Evolutionary conservation across 23 red algal genomes (phyloP).

Genomic region (Gracilaria gracilis): DNA sequence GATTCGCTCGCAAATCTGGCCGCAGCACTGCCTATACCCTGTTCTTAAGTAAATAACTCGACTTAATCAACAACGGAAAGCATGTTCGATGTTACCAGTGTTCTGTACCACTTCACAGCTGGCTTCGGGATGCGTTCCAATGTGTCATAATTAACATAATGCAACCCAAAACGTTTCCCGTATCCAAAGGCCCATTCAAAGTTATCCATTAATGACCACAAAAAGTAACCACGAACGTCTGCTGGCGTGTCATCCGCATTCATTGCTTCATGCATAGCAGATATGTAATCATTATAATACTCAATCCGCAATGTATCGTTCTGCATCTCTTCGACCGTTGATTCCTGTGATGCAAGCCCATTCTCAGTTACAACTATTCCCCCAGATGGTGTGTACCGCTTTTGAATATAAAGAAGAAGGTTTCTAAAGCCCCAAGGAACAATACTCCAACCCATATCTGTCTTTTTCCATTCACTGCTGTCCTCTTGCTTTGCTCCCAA

Average conservation of each 20-base stretch:
- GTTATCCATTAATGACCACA: conserved; percentile 73
- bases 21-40: no score
- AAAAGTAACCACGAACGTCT: conserved; percentile 68
- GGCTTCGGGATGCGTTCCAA: conserved; percentile 60
- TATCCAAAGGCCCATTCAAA: conserved; percentile 79
- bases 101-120: conserved; percentile 59
- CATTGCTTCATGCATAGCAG: conserved; percentile 62
- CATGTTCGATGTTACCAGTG: conserved; percentile 9
- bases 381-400: conserved; percentile 42
- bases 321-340: conserved; percentile 19
- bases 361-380: conserved; percentile 79
- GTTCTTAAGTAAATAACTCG: neutral
- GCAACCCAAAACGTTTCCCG: conserved; percentile 66
- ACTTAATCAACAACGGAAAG: neutral
- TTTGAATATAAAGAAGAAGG: conserved; percentile 60
- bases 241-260: conserved; percentile 14
- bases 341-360: conserved; percentile 55
- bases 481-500: neutral
- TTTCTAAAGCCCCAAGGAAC: conserved; percentile 72
- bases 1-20: neutral
- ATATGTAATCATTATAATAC: conserved; percentile 44
- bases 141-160: conserved; percentile 70
- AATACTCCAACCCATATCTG: conserved; percentile 83
- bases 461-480: conserved; percentile 36
- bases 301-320: conserved; percentile 30